Base-by-base conservation (phyloP, 2,329 filamentous ascomycete genomes). In the Fusarium humuli region DNA sequence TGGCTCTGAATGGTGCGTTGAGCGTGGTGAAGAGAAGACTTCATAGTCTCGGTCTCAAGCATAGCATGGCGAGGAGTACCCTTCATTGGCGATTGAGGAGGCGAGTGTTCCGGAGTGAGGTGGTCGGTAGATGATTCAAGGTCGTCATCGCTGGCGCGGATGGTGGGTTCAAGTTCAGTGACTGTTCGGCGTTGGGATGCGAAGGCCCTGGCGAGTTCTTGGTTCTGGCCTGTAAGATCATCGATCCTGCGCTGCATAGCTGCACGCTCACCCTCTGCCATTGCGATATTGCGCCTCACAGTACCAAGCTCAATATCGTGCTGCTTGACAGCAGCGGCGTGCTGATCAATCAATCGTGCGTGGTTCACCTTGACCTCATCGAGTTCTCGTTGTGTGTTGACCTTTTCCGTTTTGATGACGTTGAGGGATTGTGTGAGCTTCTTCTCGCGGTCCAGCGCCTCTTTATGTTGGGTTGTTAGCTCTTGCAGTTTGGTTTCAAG, bases 1-100 rank as follows among this genome's bases (percentile, higher is more conserved):
- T 98, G 88, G 75, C 94, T 97, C 79, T 98, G 95, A 63, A 99
- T 98, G 82, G 97, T 98, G 61, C 95, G 90, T 79, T 98, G 96
- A 41, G 96, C 95, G 79, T 99, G 96, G 72, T 94, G 91, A 29
- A 98, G 86, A 27, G 95, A 98, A 57, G 94, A 97, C 83, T 96
- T 97, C 72, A 99, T 84, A 0, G 96, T 99, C 82, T 99, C 96
- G 0, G 94, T 92, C 80, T 99, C 96, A n/a, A 99, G 87, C 81
- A 94, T 91, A 40, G 93, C 91, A 80, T 98, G 95, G 25, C 96
- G 89, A 27, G 95, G 95, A 3, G 95, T 98, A 61, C 91, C 91
- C 83, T 98, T 99, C 77, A 93, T 88, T 0, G 96, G 96, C 1
- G 95, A 98, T 2, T 92, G 88, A 11, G 95, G 94, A 7, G 95